Percentiles rank a stretch among this genome's conserved stretches.
Conservation (phyloP, 2,329 filamentous ascomycete genomes). For the Claviceps arundinis region DNA sequence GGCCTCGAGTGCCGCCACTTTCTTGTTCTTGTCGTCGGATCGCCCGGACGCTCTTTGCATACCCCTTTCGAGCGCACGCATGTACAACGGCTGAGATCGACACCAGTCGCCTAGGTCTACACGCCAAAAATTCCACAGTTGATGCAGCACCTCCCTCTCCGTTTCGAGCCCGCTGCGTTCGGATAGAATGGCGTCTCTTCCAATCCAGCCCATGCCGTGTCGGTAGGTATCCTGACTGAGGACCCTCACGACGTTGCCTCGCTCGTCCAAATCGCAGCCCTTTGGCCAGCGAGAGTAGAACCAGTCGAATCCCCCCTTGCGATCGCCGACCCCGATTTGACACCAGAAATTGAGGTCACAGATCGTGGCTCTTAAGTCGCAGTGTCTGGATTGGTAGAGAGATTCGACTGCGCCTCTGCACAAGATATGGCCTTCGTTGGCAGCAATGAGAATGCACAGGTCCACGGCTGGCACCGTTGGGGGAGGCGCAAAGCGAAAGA, state of each 20-base stretch:
- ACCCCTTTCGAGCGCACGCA: constrained; percentile 23
- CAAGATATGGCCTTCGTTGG: constrained; percentile 77
- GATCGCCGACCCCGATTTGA: constrained; percentile 84
- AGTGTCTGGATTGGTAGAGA: constrained; percentile 55
- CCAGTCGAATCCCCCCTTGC: constrained; percentile 83
- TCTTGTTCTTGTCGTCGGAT: not conserved
- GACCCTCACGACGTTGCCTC: constrained; percentile 59
- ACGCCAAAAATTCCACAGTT: constrained; percentile 55
- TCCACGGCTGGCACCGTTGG: constrained; percentile 59
- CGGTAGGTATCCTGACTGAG: constrained; percentile 70
- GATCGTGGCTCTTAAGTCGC: constrained; percentile 70
- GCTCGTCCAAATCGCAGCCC: constrained; percentile 53
- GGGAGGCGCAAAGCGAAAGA: constrained; percentile 62
- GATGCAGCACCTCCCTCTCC: constrained; percentile 50
- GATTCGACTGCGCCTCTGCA: constrained; percentile 50
- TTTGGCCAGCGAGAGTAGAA: constrained; percentile 66
- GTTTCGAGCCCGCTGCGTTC: constrained; percentile 24
- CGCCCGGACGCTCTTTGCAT: constrained; percentile 10
- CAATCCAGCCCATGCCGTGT: constrained; percentile 64
- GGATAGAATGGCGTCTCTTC: constrained; percentile 40
- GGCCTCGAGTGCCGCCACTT: constrained; percentile 27
- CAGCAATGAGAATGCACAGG: constrained; percentile 68
- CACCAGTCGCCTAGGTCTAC: constrained; percentile 49
- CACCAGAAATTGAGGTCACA: constrained; percentile 92
- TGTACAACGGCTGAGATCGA: constrained; percentile 19